phyloP scores from a whole-genome alignment of 495 filamentous ascomycete genomes.

The Cudoniella acicularis region DNA sequence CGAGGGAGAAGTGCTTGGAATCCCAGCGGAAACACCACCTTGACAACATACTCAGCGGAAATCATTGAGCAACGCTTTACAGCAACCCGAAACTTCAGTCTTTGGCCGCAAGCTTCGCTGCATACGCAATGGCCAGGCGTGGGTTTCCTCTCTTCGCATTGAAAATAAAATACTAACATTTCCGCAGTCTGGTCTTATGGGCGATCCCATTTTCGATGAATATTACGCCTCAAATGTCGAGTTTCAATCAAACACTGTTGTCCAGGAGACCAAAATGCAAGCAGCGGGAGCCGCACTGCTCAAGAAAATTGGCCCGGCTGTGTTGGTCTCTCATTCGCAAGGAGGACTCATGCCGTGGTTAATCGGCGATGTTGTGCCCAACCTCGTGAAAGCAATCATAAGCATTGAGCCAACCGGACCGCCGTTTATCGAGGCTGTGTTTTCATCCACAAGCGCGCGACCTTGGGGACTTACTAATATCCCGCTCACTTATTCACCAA shows the following conservation, averaged over 20 bases:
- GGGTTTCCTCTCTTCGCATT: background rate
- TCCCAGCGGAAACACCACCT: slow-evolving; percentile 5
- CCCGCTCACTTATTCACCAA: slow-evolving; percentile 47
- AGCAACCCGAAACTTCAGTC: slow-evolving; percentile 30
- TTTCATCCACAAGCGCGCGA: slow-evolving; percentile 13
- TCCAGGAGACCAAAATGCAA: slow-evolving; percentile 41
- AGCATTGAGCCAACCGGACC: slow-evolving; percentile 53
- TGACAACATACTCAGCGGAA: slow-evolving; percentile 18
- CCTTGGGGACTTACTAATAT: slow-evolving; percentile 45
- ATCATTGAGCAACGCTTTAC: slow-evolving; percentile 33
- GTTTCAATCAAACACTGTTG: slow-evolving; percentile 31
- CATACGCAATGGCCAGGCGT: slow-evolving; percentile 55
- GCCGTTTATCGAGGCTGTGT: slow-evolving; percentile 27
- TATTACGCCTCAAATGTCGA: slow-evolving; percentile 45
- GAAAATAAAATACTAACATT: background rate
- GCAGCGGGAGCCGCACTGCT: slow-evolving; percentile 43
- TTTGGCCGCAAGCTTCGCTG: slow-evolving; percentile 40
- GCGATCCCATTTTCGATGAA: slow-evolving; percentile 48
- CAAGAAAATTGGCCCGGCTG: slow-evolving; percentile 42
- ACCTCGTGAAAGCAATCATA: slow-evolving; percentile 44
- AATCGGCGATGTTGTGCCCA: slow-evolving; percentile 40
- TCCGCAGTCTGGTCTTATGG: slow-evolving; percentile 35
- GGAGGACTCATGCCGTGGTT: slow-evolving; percentile 49
- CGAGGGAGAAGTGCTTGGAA: slow-evolving; percentile 32
- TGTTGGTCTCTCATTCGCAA: slow-evolving; percentile 51